Base-by-base conservation (phyloP, 306 rosid genomes). In the Neltuma alba region DNA sequence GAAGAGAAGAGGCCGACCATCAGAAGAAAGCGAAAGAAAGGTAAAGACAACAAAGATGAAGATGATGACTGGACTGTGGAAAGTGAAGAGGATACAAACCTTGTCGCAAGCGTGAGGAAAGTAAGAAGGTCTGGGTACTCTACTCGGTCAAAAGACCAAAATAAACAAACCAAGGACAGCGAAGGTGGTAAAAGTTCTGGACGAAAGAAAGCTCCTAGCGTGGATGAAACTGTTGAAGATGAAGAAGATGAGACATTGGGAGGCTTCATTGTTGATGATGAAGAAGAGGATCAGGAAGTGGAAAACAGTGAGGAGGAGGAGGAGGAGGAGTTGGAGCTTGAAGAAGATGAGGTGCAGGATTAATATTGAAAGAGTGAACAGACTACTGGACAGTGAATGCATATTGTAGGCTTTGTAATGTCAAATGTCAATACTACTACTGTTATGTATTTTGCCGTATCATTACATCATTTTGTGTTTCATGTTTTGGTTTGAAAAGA, bases 251-350 rank as follows among this genome's bases (percentile, higher is more conserved):
- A 86, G 83, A 88, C 90, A 36, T 91, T 91, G 0, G 92, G 93
- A 70, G 91, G 93, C 55, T 91, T 91, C 86, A 83, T 91, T 80
- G 94, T 85, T 80, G 86, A 81, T 9, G 90, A 89, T 78, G 87
- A 85, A 27, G 91, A 79, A 4, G 79, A 68, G 70, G 89, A 74
- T 25, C 70, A 65, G 34, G 90, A 82, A 30, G 91, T 82, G 23
- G 77, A 57, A 36, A 33, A 58, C 4, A 73, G 48, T 12, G 81
- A 81, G 20, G 90, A 82, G 25, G 89, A n/a, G n/a, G n/a, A n/a
- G n/a, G n/a, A n/a, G n/a, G n/a, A n/a, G n/a, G n/a, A n/a, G n/a
- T n/a, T n/a, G n/a, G n/a, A 86, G 44, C 65, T 82, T 76, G 85
- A 87, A 0, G 83, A 80, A 3, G 83, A 82, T 0, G 54, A 52